Conservation (phyloP, 176 grass and related monocot genomes). For the Dactylis glomerata region DNA sequence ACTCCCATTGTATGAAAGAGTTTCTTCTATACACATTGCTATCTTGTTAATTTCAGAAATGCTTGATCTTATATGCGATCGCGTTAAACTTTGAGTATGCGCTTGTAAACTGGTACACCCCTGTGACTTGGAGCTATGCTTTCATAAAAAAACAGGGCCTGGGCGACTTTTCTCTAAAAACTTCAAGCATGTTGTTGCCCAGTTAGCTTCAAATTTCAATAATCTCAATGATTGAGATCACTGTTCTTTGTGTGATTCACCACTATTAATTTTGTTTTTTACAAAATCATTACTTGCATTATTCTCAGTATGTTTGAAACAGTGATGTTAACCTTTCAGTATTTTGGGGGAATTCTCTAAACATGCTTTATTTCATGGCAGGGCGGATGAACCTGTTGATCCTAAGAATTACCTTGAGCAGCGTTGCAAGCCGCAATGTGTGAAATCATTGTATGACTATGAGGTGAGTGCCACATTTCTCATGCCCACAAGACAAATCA, state of each 20-base stretch:
- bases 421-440: conserved; percentile 61
- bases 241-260: not conserved
- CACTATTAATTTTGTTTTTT: not conserved
- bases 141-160: too few relatives aligned
- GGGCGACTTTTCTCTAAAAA: too few relatives aligned
- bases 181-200: not conserved
- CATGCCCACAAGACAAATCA: not conserved
- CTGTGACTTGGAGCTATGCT: too few relatives aligned
- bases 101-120: too few relatives aligned
- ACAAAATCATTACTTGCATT: not conserved
- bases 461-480: conserved; percentile 28
- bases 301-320: not conserved
- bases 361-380: conserved; percentile 1
- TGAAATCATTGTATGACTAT: conserved; percentile 59
- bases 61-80: not conserved
- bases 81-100: not conserved
- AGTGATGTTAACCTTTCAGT: not conserved
- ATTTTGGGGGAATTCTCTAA: not conserved
- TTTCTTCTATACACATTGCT: not conserved
- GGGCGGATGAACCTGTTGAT: conserved; percentile 53
- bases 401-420: conserved; percentile 62
- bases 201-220: not conserved
- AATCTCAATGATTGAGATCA: not conserved
- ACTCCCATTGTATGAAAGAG: not conserved
- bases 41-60: not conserved